Evolutionary conservation across 306 rosid genomes (phyloP).

Genomic region (Fragaria nilgerrensis): DNA sequence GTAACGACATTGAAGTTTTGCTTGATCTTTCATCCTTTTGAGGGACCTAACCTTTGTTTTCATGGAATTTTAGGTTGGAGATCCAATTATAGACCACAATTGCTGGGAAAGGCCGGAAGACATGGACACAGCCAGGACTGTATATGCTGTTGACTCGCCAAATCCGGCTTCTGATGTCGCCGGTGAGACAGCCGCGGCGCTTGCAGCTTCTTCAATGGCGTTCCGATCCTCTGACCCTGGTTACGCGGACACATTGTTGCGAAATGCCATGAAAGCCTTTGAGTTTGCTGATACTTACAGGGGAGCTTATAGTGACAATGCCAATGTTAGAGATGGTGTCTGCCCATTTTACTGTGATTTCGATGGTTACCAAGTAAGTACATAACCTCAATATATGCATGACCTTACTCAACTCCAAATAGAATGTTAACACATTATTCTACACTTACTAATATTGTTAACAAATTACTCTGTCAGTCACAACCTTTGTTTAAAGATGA

Average conservation of each 20-base stretch:
- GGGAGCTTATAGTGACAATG: conserved; percentile 90
- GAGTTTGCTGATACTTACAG: conserved; percentile 68
- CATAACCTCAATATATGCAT: not conserved
- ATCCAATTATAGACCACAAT: conserved; percentile 66
- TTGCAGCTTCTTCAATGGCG: conserved; percentile 75
- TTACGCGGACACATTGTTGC: conserved; percentile 63
- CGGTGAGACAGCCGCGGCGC: conserved; percentile 83
- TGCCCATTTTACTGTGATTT: conserved; percentile 94
- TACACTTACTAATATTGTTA: not conserved
- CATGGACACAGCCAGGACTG: conserved; percentile 80
- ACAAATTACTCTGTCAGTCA: not conserved
- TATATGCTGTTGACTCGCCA: conserved; percentile 83
- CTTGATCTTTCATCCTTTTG: not conserved
- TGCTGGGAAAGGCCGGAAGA: conserved; percentile 99
- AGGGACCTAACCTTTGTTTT: not conserved
- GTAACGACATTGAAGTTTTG: not conserved
- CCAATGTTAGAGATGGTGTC: conserved; percentile 53
- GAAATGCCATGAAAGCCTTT: conserved; percentile 68
- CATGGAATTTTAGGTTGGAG: conserved; percentile 61
- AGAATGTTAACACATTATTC: not conserved
- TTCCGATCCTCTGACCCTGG: conserved; percentile 67
- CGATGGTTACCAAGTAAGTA: conserved; percentile 76
- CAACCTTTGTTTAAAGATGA: not conserved
- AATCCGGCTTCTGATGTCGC: conserved; percentile 86
- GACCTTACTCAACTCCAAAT: not conserved